These are phyloP conservation scores for Penicillium cosmopolitanum DNA, from an alignment of 495 filamentous ascomycete species.

Conservation along the genomic window DNA sequence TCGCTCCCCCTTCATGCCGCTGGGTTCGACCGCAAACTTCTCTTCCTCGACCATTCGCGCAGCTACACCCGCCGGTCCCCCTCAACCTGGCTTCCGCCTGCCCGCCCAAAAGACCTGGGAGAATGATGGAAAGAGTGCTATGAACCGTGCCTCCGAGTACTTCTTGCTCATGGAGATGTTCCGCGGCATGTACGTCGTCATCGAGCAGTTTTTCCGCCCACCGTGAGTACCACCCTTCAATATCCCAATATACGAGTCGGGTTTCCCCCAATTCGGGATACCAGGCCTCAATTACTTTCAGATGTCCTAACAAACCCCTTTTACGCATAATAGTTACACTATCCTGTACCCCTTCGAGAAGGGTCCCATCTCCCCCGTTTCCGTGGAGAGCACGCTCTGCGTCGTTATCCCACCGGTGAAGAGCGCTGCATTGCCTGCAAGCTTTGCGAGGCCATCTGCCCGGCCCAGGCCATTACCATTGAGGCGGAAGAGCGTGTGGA, in stretches of 20 bases:
- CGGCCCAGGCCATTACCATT: conserved; percentile 95
- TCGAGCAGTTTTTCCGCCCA: conserved; percentile 98
- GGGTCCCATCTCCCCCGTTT: conserved; percentile 96
- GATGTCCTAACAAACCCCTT: conserved; percentile 12
- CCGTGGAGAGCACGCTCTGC: conserved; percentile 93
- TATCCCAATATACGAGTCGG: background rate
- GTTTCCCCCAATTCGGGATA: background rate
- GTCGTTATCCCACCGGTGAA: conserved; percentile 94
- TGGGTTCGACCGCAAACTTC: conserved; percentile 60
- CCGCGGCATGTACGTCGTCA: conserved; percentile 94
- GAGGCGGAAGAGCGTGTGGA: conserved; percentile 98
- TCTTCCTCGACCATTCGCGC: conserved; percentile 60
- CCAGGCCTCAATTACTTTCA: conserved; percentile 12
- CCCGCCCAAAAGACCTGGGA: conserved; percentile 70
- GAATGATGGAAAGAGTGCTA: conserved; percentile 65
- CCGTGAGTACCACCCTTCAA: conserved; percentile 67
- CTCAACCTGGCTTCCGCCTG: conserved; percentile 76
- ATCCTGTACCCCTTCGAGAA: conserved; percentile 99
- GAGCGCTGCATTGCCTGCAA: conserved; percentile 99
- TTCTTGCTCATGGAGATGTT: conserved; percentile 94
- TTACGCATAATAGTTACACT: conserved; percentile 68
- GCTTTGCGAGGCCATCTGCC: conserved; percentile 97
- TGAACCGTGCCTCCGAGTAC: conserved; percentile 86
- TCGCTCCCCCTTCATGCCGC: conserved; percentile 43
- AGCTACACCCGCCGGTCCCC: conserved; percentile 77